phyloP scores from a whole-genome alignment of 2,329 filamentous ascomycete species.

The Nemania sp. region DNA sequence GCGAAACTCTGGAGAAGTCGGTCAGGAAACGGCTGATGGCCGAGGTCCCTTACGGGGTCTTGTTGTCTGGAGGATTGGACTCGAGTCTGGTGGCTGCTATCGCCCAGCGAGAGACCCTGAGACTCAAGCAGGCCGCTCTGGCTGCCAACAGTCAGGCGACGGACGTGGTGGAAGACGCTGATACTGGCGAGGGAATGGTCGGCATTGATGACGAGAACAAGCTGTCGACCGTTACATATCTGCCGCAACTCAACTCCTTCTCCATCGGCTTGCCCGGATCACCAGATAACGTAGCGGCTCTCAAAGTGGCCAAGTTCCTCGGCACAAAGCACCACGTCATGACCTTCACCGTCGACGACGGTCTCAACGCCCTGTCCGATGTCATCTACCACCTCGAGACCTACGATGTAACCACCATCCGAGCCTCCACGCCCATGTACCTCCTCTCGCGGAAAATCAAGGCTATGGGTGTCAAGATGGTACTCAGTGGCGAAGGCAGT shows the following conservation, averaged over 20 bases:
- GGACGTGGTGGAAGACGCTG: conserved; percentile 54
- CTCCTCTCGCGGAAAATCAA: conserved; percentile 98
- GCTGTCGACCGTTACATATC: conserved; percentile 84
- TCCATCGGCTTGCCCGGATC: conserved; percentile 94
- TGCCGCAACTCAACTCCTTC: conserved; percentile 97
- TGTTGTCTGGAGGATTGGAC: conserved; percentile 93
- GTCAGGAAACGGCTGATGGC: conserved; percentile 98
- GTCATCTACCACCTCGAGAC: conserved; percentile 98
- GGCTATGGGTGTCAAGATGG: conserved; percentile 99
- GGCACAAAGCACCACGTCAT: conserved; percentile 98
- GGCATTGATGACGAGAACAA: conserved; percentile 94
- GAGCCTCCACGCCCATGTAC: conserved; percentile 98
- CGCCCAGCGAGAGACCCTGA: conserved; percentile 87
- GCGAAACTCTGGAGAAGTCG: conserved; percentile 82
- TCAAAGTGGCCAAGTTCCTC: conserved; percentile 93
- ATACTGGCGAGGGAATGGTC: conserved; percentile 74
- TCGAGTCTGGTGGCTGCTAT: conserved; percentile 95
- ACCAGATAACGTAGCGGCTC: conserved; percentile 87
- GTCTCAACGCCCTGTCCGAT: conserved; percentile 93
- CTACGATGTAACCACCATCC: conserved; percentile 97
- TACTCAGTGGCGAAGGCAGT: conserved; percentile 92
- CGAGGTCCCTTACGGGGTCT: conserved; percentile 95
- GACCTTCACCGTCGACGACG: conserved; percentile 97
- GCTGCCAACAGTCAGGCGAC: conserved; percentile 49
- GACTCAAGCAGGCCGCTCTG: conserved; percentile 69